Evolutionary conservation across 2,329 filamentous ascomycete genomes (phyloP).

Genomic region (Monosporascus ibericus): DNA sequence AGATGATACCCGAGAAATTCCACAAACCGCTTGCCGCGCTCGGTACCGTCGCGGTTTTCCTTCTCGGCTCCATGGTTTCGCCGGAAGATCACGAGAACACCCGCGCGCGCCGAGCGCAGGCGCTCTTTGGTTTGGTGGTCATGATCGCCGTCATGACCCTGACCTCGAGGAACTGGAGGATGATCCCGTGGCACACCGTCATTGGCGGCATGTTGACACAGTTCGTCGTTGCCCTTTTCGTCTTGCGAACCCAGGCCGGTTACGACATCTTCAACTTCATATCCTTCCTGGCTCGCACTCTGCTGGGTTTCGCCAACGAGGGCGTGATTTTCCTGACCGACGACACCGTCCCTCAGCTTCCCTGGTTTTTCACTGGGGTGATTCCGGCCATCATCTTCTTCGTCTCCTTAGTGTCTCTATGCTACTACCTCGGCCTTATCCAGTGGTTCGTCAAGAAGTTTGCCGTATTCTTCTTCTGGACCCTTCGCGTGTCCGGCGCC

Average conservation of each 20-base stretch:
- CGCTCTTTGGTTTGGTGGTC: conserved; percentile 69
- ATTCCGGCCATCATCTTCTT: conserved; percentile 96
- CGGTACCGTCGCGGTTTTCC: conserved; percentile 62
- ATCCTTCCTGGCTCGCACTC: conserved; percentile 63
- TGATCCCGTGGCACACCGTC: conserved; percentile 69
- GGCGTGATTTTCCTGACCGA: conserved; percentile 69
- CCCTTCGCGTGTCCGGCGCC: conserved; percentile 77
- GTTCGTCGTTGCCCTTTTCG: conserved; percentile 84
- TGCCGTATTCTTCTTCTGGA: conserved; percentile 87
- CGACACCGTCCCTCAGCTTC: conserved; percentile 30
- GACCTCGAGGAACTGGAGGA: conserved; percentile 64
- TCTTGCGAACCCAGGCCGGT: conserved; percentile 71
- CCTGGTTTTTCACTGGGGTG: conserved; percentile 71
- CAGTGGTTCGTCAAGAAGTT: conserved; percentile 91
- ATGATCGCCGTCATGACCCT: conserved; percentile 61
- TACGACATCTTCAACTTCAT: conserved; percentile 92
- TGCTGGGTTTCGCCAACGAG: conserved; percentile 69
- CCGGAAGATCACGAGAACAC: conserved; percentile 70
- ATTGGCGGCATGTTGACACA: conserved; percentile 85
- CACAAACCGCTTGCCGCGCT: conserved; percentile 57
- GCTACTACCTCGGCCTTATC: conserved; percentile 74
- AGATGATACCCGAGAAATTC: conserved; percentile 59
- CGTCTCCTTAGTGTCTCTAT: conserved; percentile 80
- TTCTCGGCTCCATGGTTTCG: conserved; percentile 73
- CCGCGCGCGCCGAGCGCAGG: conserved; percentile 71